phyloP scores from a whole-genome alignment of 805 yeast species.

The Hanseniaspora taiwanica region DNA sequence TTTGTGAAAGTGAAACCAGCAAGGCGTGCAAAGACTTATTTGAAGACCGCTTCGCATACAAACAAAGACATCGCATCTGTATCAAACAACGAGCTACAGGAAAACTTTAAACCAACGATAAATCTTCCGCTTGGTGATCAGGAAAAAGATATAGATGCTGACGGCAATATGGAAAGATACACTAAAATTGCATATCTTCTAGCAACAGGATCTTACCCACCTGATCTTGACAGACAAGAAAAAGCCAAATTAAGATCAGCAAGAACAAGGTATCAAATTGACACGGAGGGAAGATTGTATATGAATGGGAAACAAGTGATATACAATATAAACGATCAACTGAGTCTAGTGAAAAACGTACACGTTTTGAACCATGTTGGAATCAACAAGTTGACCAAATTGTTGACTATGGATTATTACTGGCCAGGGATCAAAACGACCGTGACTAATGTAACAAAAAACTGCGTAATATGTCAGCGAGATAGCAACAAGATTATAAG shows the following conservation, averaged over 20 bases:
- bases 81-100: background rate
- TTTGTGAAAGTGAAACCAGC: too few species aligned
- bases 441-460: conserved; percentile 62
- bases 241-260: conserved; percentile 70
- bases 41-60: too few species aligned
- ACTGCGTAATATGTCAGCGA: conserved; percentile 57
- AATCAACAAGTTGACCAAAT: conserved; percentile 73
- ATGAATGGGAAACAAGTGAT: conserved; percentile 77
- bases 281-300: conserved; percentile 57
- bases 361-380: conserved; percentile 73
- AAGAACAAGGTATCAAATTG: conserved; percentile 6
- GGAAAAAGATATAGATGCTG: conserved; percentile 4
- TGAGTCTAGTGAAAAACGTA: conserved; percentile 55
- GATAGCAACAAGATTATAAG: background rate
- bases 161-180: conserved; percentile 34
- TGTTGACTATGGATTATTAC: conserved; percentile 67
- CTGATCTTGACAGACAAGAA: conserved; percentile 66
- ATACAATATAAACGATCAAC: conserved; percentile 58
- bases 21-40: too few species aligned
- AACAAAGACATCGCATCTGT: background rate
- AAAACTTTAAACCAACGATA: background rate
- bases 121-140: background rate
- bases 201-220: conserved; percentile 79
- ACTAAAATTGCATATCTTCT: conserved; percentile 68
- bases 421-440: conserved; percentile 89